A percentile compares a stretch with the other conserved stretches of the same genome.
Evolutionary conservation across 805 yeast genomes (phyloP).

Genomic region (Citeromyces matritensis): DNA sequence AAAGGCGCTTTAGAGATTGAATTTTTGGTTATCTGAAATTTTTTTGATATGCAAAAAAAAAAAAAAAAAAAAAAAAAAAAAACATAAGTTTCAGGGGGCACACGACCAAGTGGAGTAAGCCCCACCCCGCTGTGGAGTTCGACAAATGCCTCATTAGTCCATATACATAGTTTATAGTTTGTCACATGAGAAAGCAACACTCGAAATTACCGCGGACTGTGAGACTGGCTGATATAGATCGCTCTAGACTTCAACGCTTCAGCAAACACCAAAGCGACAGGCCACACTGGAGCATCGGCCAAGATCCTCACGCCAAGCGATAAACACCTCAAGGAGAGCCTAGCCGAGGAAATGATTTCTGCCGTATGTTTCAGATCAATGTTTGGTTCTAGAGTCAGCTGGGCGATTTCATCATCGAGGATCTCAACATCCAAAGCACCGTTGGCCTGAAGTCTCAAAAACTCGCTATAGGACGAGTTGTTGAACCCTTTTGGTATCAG

Average conservation of each 20-base stretch:
- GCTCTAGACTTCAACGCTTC: constrained; percentile 64
- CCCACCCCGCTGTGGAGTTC: too few relatives aligned
- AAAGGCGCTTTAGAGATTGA: constrained; percentile 1
- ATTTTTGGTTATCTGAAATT: neutral
- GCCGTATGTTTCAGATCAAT: constrained; percentile 26
- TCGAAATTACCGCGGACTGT: neutral
- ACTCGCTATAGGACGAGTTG: constrained; percentile 40
- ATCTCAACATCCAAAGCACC: constrained; percentile 40
- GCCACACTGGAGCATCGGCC: constrained; percentile 85
- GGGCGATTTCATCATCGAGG: constrained; percentile 33
- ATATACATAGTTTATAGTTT: neutral
- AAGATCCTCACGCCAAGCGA: constrained; percentile 62
- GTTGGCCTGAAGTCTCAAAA: constrained; percentile 39
- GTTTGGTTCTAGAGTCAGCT: constrained; percentile 27
- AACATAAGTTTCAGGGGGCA: too few relatives aligned
- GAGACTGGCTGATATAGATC: constrained; percentile 15
- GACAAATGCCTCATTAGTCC: too few relatives aligned
- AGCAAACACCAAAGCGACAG: constrained; percentile 63
- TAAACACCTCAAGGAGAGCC: constrained; percentile 39
- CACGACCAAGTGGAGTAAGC: too few relatives aligned
- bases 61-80: neutral
- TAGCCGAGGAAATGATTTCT: constrained; percentile 28
- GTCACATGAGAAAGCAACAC: too few relatives aligned
- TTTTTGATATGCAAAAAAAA: too few relatives aligned
- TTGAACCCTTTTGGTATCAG: constrained; percentile 36